Base-by-base conservation (phyloP, 805 yeast species). In the Scheffersomyces amazonensis region DNA sequence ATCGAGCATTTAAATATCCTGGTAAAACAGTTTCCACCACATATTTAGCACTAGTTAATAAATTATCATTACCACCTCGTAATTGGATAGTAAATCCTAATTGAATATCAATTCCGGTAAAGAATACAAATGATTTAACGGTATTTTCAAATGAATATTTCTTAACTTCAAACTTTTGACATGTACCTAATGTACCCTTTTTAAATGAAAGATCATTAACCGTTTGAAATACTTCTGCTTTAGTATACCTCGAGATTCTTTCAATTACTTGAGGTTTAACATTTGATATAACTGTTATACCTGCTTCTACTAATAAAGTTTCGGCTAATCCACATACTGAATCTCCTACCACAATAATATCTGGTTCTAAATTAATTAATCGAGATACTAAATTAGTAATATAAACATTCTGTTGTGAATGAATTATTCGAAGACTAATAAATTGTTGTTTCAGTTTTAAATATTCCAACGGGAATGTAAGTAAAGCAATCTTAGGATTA, bases 401-500 rank as follows among this genome's bases (percentile, higher is more conserved):
- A 52, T 83, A 91, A 48, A 91, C 96, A 34, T 76, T 69, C 53
- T 91, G 97, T 54, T 93, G 98, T 0, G 91, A 85, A 35, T 87
- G 69, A 1, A 91, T 82, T 1, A 95, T 85, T 41, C 87, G 85
- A 39, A 90, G 66, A 53, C 95, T 85, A 59, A 88, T 79, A 41
- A 88, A 83, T 44, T 81, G 87, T 47, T 84, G 88, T 37, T 83
- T 87, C 29, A 78, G 80, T 43, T 83, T 80, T 41, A 81, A 69
- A 48, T 88, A 93, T 53, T 90, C 98, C 18, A 93, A 64, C 0
- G 97, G 96, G 52, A 93, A 93, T 71, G 89, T 82, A 5, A 93
- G 72, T 13, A 95, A 68, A 41, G 91, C 79, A 28, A 93, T 84
- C 38, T 81, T 75, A 0, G 99, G 98, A 35, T 76, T 71, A 0